Percentiles rank a stretch among this genome's conserved stretches.
These are phyloP conservation scores for Phytophthora idaei DNA, from an alignment of 352 stramenopile species.

Conservation along the genomic window DNA sequence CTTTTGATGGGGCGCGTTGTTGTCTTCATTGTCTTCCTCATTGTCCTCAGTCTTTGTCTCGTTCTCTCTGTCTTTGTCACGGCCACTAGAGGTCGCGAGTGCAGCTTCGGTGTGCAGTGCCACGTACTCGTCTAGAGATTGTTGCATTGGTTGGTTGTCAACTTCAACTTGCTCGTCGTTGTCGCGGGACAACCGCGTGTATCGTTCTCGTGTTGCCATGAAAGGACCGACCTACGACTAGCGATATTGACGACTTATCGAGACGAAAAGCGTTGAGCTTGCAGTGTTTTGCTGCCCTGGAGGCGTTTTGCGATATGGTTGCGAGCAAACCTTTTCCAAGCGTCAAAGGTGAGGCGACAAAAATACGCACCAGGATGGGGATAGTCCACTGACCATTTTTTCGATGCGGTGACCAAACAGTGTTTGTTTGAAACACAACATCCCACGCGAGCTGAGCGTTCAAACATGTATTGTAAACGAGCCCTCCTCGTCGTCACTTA, in stretches of 20 bases:
- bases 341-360: slow-evolving; percentile 23
- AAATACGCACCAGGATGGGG: slow-evolving; percentile 26
- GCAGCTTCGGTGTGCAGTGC: slow-evolving; percentile 9
- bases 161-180: slow-evolving; percentile 25
- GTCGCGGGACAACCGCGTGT: slow-evolving; percentile 19
- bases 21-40: neutral
- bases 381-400: slow-evolving; percentile 18
- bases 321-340: slow-evolving; percentile 1
- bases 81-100: neutral
- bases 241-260: neutral
- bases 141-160: slow-evolving; percentile 7
- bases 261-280: neutral
- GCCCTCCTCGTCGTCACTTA: neutral
- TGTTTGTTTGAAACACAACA: too few relatives aligned
- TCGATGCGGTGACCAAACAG: slow-evolving; percentile 5
- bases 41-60: slow-evolving; percentile 11
- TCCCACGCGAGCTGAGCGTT: neutral
- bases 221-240: neutral
- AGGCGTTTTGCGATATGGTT: slow-evolving; percentile 20
- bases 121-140: slow-evolving; percentile 22
- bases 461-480: neutral
- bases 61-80: slow-evolving; percentile 2
- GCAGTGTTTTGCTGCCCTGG: neutral
- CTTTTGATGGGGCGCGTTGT: slow-evolving; percentile 10
- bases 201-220: slow-evolving; percentile 20